Conservation (phyloP, 768 basidiomycete species). For the Strobilomyces confusus region DNA sequence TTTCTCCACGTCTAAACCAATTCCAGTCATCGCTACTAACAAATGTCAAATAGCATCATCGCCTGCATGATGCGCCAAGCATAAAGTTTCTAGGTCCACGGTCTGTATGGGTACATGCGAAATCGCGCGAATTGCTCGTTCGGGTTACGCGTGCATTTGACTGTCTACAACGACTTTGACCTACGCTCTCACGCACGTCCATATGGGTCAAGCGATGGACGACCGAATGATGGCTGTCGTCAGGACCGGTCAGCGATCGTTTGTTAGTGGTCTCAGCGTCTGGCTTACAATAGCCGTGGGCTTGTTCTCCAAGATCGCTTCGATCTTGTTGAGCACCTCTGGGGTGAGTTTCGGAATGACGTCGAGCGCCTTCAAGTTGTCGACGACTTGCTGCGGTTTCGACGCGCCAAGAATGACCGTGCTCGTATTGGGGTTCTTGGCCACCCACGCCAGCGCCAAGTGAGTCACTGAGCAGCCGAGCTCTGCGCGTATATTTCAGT, state of each 20-base stretch:
- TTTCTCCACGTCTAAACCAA: too few relatives aligned
- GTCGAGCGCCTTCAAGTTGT: conserved; percentile 51
- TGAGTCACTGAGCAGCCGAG: conserved; percentile 46
- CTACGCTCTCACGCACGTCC: conserved; percentile 18
- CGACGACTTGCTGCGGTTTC: conserved; percentile 43
- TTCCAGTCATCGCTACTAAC: too few relatives aligned
- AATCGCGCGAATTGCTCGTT: neutral
- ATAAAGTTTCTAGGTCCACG: neutral
- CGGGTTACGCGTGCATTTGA: neutral
- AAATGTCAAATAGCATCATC: neutral
- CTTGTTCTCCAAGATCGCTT: conserved; percentile 46
- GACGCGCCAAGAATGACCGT: conserved; percentile 48
- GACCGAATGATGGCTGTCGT: conserved; percentile 24
- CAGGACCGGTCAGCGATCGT: conserved; percentile 4
- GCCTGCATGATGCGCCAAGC: neutral
- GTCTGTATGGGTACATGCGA: neutral
- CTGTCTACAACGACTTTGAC: neutral
- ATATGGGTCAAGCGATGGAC: conserved; percentile 27
- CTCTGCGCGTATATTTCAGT: conserved; percentile 23
- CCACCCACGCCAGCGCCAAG: conserved; percentile 56
- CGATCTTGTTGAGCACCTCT: conserved; percentile 48
- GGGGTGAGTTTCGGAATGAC: conserved; percentile 52
- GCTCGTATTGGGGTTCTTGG: conserved; percentile 45
- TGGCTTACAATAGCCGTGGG: conserved; percentile 27
- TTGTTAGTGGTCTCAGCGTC: neutral